Evolutionary conservation across 83 land plant genomes (phyloP), one percentile per base, ranked within the genome.

Genomic region (Larix sibirica): DNA sequence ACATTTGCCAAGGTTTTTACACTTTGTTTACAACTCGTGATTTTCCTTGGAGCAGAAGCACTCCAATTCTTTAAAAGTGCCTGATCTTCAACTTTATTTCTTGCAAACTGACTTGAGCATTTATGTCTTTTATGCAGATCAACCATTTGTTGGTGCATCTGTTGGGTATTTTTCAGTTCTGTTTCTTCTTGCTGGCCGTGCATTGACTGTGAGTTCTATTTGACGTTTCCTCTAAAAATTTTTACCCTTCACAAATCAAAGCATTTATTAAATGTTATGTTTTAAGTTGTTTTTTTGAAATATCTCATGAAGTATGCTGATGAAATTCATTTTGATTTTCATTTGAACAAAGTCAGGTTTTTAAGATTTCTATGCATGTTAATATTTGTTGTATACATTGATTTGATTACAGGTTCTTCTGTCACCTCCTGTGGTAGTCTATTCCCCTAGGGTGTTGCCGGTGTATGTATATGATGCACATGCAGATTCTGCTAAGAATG

Each of bases 401-500:
- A 10, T 77, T 66, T 76, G 67, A 61, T 20, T 84, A 21, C 88
- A 98, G 99, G 99, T 98, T 63, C 92, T 98, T 38, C 93, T 98
- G 79, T 98, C 99, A 65, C 99, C 99, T 69, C 97, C 99, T 2
- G 95, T 98, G 83, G 99, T 98, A 3, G 99, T 98, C 21, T 98
- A 98, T 84, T 98, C 99, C 50, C 99, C 99, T 62, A 88, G 99
- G 79, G 99, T 98, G 9, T 88, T 98, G 38, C 99, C 99, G 79
- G 99, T 98, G 24, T 98, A 98, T 92, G 95, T 98, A 40, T 98
- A 98, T 92, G 99, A 98, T 92, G 96, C 99, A 62, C 99, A 98
- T 92, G 99, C 99, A 69, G 99, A 98, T 88, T 90, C 94, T 93
- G 99, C 95, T 23, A 98, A 98, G 85, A 98, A 98, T 91, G 99